phyloP scores from a whole-genome alignment of 164 flowering plant species.

The Hamamelis virginiana region DNA sequence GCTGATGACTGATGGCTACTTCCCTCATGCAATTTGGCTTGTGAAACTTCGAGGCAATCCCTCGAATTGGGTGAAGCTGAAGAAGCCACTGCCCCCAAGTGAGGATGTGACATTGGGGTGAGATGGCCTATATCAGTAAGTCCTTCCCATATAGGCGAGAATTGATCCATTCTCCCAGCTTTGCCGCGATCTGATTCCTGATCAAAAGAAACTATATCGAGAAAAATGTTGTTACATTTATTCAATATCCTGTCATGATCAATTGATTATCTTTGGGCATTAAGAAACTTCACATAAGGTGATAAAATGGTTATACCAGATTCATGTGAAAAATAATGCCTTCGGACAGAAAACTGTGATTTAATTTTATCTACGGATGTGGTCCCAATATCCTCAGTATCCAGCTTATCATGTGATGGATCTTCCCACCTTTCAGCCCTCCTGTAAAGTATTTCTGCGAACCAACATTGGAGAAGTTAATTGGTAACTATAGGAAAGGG shows the following conservation, averaged over 20 bases:
- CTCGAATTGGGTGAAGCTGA: slow-evolving; percentile 20
- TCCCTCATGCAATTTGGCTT: slow-evolving; percentile 19
- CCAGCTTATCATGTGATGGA: slow-evolving; percentile 1
- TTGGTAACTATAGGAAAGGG: background rate
- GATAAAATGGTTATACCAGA: background rate
- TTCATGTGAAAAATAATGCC: background rate
- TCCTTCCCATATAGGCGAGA: background rate
- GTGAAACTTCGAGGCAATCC: slow-evolving; percentile 21
- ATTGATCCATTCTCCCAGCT: background rate
- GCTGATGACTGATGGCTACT: slow-evolving; percentile 19
- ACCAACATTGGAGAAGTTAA: background rate
- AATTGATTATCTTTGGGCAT: background rate
- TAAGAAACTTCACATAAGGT: background rate
- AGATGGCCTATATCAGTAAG: background rate
- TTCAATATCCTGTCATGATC: background rate
- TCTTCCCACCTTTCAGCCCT: slow-evolving; percentile 2
- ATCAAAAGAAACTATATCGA: slow-evolving; percentile 3
- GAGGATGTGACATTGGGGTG: background rate
- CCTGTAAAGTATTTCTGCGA: slow-evolving; percentile 4
- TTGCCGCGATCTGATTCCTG: slow-evolving; percentile 1
- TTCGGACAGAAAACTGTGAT: background rate
- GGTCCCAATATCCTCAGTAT: background rate
- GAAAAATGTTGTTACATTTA: background rate
- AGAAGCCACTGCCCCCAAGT: background rate
- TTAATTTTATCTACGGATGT: background rate